phyloP scores from a whole-genome alignment of 352 stramenopile species.

The Globisporangium canariense region DNA sequence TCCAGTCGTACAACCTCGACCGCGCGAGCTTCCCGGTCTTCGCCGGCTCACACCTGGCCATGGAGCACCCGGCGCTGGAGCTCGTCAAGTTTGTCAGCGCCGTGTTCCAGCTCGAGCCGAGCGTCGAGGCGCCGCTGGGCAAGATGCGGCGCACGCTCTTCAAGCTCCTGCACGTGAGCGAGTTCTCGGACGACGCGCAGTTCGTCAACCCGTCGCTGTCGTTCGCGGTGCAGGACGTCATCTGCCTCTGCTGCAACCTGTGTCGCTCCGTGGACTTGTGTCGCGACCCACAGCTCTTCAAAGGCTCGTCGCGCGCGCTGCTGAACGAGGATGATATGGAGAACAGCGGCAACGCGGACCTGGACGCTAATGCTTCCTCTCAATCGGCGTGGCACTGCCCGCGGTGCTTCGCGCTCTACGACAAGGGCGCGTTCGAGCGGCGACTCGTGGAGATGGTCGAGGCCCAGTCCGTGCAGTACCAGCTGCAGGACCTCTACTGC shows the following conservation, averaged over 20 bases:
- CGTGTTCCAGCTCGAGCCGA: conserved; percentile 92
- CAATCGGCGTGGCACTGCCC: conserved; percentile 84
- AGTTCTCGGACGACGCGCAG: conserved; percentile 75
- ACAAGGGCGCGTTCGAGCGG: conserved; percentile 88
- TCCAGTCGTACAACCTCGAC: conserved; percentile 65
- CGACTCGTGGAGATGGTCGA: conserved; percentile 90
- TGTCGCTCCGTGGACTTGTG: conserved; percentile 97
- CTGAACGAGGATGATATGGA: conserved; percentile 25
- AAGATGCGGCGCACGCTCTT: conserved; percentile 91
- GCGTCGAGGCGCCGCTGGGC: conserved; percentile 87
- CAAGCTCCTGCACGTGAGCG: conserved; percentile 69
- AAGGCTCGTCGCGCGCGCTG: conserved; percentile 43
- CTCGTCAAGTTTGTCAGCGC: conserved; percentile 96
- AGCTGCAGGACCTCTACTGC: conserved; percentile 90
- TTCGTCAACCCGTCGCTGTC: conserved; percentile 94
- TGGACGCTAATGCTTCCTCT: conserved; percentile 11
- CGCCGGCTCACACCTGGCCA: conserved; percentile 75
- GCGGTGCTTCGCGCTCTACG: conserved; percentile 90
- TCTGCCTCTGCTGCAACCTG: conserved; percentile 95
- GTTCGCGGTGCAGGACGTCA: conserved; percentile 96
- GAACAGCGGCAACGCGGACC: conserved; percentile 20
- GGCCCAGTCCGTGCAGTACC: conserved; percentile 86
- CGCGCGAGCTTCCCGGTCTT: conserved; percentile 76
- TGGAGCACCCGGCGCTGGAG: conserved; percentile 92
- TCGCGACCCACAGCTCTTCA: conserved; percentile 89